Percentiles rank a stretch among this genome's conserved stretches.
phyloP scores from a whole-genome alignment of 768 basidiomycete genomes.

The Mycena kentingensis region DNA sequence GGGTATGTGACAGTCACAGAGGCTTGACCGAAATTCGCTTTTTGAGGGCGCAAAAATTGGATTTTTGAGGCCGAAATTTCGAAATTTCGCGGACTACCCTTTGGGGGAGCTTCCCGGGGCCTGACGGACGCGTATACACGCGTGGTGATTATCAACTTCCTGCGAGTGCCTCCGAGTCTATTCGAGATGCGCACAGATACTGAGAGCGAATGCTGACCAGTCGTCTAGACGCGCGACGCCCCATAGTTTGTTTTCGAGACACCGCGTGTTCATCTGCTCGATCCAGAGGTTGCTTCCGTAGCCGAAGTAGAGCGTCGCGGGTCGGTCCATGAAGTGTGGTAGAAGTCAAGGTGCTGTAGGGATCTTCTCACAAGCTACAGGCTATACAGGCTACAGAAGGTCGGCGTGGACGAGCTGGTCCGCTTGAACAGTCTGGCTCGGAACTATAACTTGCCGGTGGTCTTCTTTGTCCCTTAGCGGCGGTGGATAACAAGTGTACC shows the following conservation, averaged over 20 bases:
- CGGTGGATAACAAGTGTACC: no score
- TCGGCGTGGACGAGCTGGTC: no score
- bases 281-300: constrained; percentile 56
- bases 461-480: no score
- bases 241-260: constrained; percentile 43
- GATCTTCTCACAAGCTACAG: background rate
- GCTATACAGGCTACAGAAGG: no score
- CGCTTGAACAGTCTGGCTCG: no score
- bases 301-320: constrained; percentile 41
- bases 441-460: no score
- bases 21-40: no score
- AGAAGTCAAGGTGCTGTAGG: background rate
- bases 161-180: constrained; percentile 19
- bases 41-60: no score
- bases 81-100: no score
- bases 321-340: background rate
- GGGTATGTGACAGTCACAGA: no score
- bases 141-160: constrained; percentile 51
- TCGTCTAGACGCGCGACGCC: constrained; percentile 42
- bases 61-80: no score
- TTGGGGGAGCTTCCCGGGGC: no score
- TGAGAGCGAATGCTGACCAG: constrained; percentile 36
- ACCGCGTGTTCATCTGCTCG: constrained; percentile 50
- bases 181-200: background rate
- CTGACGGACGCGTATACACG: constrained; percentile 48